These are phyloP conservation scores for Acrodontium crateriforme DNA, from an alignment of 2,329 filamentous ascomycete genomes.

Conservation along the genomic window DNA sequence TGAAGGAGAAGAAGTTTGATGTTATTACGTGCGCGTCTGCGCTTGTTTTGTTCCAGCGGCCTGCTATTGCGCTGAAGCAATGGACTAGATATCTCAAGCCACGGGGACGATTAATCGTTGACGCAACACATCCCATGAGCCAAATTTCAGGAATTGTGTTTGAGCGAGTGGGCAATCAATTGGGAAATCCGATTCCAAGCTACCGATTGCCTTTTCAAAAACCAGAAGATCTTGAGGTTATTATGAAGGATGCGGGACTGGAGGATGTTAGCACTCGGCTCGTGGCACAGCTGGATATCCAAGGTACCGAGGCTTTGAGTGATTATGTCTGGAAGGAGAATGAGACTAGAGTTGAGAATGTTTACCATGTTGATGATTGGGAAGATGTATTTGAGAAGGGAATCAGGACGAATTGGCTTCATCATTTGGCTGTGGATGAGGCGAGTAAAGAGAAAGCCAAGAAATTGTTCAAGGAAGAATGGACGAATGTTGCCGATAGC, in stretches of 20 bases:
- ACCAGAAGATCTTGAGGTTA: conserved; percentile 17
- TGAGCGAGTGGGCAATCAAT: conserved; percentile 22
- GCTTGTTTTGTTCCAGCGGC: conserved; percentile 27
- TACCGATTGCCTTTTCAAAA: conserved; percentile 24
- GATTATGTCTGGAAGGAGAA: conserved; percentile 4
- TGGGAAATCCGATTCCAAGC: conserved; percentile 23
- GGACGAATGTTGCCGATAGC: conserved; percentile 22
- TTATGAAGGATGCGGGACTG: conserved; percentile 25
- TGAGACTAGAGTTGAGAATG: conserved; percentile 4
- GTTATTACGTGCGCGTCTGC: conserved; percentile 28
- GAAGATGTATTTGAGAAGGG: conserved; percentile 22
- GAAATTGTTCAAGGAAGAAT: conserved; percentile 19
- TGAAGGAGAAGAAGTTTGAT: conserved; percentile 13
- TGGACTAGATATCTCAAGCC: conserved; percentile 28
- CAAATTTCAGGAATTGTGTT: conserved; percentile 24
- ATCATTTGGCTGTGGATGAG: conserved; percentile 17
- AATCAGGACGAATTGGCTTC: conserved; percentile 13
- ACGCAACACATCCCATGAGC: conserved; percentile 26
- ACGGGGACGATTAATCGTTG: conserved; percentile 25
- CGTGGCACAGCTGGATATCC: conserved; percentile 21
- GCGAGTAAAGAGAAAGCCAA: conserved; percentile 21
- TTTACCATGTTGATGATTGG: conserved; percentile 2
- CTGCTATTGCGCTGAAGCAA: conserved; percentile 22
- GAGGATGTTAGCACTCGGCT: conserved; percentile 19
- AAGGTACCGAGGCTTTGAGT: conserved; percentile 19